Evolutionary conservation across 306 rosid genomes (phyloP).

Genomic region (Elaeagnus macrophylla): DNA sequence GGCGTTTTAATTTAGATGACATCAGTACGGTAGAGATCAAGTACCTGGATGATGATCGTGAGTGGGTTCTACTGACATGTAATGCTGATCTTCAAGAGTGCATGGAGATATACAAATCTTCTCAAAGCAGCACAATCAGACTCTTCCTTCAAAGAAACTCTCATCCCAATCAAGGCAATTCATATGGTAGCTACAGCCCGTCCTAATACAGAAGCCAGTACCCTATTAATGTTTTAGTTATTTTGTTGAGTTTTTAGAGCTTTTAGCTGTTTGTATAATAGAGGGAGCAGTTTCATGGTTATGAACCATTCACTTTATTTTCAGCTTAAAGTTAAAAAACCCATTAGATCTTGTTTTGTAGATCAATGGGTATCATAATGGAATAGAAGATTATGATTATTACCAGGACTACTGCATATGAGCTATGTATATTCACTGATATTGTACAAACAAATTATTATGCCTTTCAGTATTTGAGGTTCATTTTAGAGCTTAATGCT

Average conservation of each 20-base stretch:
- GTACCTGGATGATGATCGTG: conserved; percentile 47
- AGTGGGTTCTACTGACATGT: conserved; percentile 44
- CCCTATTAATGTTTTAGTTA: not conserved
- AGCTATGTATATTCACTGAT: too few species aligned
- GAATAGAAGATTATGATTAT: conserved; percentile 7
- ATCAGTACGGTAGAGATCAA: conserved; percentile 25
- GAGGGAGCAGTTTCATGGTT: not conserved
- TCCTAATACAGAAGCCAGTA: conserved; percentile 4
- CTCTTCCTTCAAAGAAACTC: conserved; percentile 40
- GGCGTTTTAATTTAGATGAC: conserved; percentile 39
- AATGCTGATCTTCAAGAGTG: conserved; percentile 54
- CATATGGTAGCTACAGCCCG: conserved; percentile 25
- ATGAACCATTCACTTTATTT: conserved; percentile 10
- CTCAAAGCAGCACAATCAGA: conserved; percentile 44
- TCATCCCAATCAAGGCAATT: conserved; percentile 24
- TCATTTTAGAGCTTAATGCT: too few species aligned
- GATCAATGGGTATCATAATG: conserved; percentile 7
- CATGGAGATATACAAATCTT: conserved; percentile 37
- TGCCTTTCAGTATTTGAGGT: too few species aligned
- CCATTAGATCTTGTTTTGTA: conserved; percentile 13
- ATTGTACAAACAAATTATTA: too few species aligned
- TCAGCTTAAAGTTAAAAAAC: not conserved
- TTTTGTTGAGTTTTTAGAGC: conserved; percentile 1
- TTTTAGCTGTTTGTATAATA: not conserved
- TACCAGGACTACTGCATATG: conserved; percentile 2